Base-by-base conservation (phyloP, 2,329 filamentous ascomycete genomes). In the Fusarium bactridioides region DNA sequence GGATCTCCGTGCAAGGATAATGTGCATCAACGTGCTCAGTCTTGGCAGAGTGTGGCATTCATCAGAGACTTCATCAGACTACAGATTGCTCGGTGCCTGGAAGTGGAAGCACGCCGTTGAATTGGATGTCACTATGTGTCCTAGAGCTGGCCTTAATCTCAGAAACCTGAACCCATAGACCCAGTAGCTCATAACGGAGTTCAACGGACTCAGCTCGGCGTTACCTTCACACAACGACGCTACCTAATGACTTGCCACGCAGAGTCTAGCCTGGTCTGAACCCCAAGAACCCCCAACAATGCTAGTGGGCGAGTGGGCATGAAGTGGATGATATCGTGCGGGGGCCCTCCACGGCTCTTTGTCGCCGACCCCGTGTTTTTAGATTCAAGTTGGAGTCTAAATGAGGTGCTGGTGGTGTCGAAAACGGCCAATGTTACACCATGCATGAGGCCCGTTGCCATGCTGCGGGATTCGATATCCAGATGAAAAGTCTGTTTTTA, bases 311-410 rank as follows among this genome's bases (percentile, higher is more conserved):
- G 27, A 50, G 59, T 48, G 70, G 54, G 38, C 37, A 53, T 27
- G 21, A 18, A 29, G 41, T 50, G 31, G 56, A 37, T 41, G 45
- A 25, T 19, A 50, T 37, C 11, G 19, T 65, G 48, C 59, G 57
- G 70, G 65, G 65, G 48, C 35, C 61, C 61, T 70, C 45, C 70
- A 73, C 40, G 62, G 62, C 66, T 70, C 54, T 62, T 37, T 73
- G 37, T 73, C 70, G 66, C 67, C 41, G 70, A 73, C 70, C 61
- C 70, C 70, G 70, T 73, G 64, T 69, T 70, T 61, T 58, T 31
- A 67, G 61, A 62, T 61, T 60, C 50, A 61, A 67, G 47, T 44
- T 50, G 31, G 29, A 64, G 58, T 69, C 40, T 55, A 33, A 59
- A 45, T 35, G 40, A 48, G 23, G 23, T 48, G 15, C 41, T 58